Conservation (phyloP, 176 grass and related monocot species). For the Ensete ventricosum region DNA sequence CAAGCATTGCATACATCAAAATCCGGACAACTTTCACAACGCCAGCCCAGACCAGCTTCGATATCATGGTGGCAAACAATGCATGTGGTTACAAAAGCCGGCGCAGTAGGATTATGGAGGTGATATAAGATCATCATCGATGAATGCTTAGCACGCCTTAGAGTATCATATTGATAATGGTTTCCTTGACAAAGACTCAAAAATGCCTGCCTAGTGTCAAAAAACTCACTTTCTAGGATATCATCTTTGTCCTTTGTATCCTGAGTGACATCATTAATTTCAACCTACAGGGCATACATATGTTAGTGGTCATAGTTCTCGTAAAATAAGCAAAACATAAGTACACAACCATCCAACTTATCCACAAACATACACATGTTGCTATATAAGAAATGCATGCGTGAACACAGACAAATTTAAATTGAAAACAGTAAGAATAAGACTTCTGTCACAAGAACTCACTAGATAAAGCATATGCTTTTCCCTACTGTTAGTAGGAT, state of each 20-base stretch:
- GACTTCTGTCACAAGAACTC: slow-evolving; percentile 17
- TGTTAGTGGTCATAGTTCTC: neutral
- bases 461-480: slow-evolving; percentile 72
- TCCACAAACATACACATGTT: neutral
- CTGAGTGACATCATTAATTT: slow-evolving; percentile 49
- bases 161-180: slow-evolving; percentile 99
- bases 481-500: slow-evolving; percentile 65
- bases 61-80: slow-evolving; percentile 84
- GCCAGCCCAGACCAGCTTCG: slow-evolving; percentile 92
- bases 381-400: neutral
- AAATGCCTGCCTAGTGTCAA: slow-evolving; percentile 95
- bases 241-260: slow-evolving; percentile 96
- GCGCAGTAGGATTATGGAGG: slow-evolving; percentile 96
- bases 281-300: slow-evolving; percentile 40
- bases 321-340: neutral
- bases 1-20: slow-evolving; percentile 96
- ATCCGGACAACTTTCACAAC: slow-evolving; percentile 88
- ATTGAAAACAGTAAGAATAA: neutral
- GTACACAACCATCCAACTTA: neutral
- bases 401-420: neutral
- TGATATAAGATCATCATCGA: slow-evolving; percentile 99
- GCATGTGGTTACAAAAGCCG: slow-evolving; percentile 87
- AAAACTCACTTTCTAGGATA: slow-evolving; percentile 97
- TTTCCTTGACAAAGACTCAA: slow-evolving; percentile 98
- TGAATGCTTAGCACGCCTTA: slow-evolving; percentile 94